Percentiles rank a stretch among this genome's conserved stretches.
phyloP scores from a whole-genome alignment of 2,329 filamentous ascomycete genomes.

The Cercospora brassicicola region DNA sequence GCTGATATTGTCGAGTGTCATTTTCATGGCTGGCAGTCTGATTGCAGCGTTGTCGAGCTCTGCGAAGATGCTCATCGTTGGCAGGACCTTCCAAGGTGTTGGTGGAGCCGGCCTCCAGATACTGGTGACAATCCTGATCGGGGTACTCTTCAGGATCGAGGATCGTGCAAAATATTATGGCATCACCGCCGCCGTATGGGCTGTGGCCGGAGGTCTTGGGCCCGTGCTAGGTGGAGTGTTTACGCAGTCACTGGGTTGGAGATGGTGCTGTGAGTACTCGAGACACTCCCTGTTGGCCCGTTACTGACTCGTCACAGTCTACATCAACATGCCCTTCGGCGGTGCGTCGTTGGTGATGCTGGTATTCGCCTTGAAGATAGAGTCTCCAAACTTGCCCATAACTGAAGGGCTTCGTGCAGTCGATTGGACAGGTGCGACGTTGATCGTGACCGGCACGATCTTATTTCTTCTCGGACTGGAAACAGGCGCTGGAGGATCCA shows the following conservation, averaged over 20 bases:
- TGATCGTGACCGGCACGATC: conserved; percentile 51
- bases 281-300: not conserved
- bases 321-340: conserved; percentile 50
- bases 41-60: conserved; percentile 20
- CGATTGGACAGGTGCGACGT: conserved; percentile 58
- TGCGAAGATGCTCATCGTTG: conserved; percentile 49
- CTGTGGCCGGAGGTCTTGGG: conserved; percentile 46
- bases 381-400: conserved; percentile 64
- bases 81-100: conserved; percentile 56
- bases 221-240: conserved; percentile 48
- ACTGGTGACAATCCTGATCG: conserved; percentile 52
- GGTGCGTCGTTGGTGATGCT: conserved; percentile 59
- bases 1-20: conserved; percentile 58
- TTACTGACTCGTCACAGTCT: conserved; percentile 37
- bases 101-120: conserved; percentile 50
- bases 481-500: conserved; percentile 52
- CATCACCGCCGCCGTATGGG: conserved; percentile 44
- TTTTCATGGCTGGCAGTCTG: conserved; percentile 52
- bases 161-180: conserved; percentile 49
- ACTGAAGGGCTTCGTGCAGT: conserved; percentile 62
- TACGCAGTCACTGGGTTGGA: conserved; percentile 26
- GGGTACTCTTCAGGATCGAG: conserved; percentile 52
- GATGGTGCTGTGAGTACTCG: conserved; percentile 22
- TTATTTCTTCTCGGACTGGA: conserved; percentile 56
- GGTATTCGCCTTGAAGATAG: conserved; percentile 62